These are phyloP conservation scores for Naganishia antarctica DNA, from an alignment of 768 basidiomycete genomes.

Conservation along the genomic window DNA sequence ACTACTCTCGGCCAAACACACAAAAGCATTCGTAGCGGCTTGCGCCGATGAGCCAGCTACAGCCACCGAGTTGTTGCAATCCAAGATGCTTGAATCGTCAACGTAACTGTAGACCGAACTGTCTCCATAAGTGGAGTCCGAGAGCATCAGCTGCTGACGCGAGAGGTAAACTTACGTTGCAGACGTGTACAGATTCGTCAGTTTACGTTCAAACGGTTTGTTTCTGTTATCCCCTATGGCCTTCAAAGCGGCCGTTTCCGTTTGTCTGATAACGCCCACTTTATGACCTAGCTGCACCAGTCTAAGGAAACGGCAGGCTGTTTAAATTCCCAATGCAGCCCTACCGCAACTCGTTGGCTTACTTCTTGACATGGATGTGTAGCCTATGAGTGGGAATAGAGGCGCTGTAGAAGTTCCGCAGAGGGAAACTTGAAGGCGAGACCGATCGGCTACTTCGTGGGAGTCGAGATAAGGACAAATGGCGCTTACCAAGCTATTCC, in stretches of 20 bases:
- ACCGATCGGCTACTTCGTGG: neutral
- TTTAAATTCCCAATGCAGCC: neutral
- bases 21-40: constrained; percentile 60
- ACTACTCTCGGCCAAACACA: constrained; percentile 66
- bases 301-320: constrained; percentile 27
- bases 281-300: constrained; percentile 48
- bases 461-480: no score
- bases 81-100: constrained; percentile 55
- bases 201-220: constrained; percentile 49
- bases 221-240: constrained; percentile 48
- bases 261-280: constrained; percentile 50
- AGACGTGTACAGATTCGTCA: constrained; percentile 77
- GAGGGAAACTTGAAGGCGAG: constrained; percentile 39
- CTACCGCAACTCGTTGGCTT: neutral
- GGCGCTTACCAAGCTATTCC: constrained; percentile 44
- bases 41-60: constrained; percentile 47
- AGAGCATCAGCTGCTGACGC: no score
- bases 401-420: constrained; percentile 48
- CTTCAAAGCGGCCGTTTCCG: constrained; percentile 49
- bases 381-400: constrained; percentile 49
- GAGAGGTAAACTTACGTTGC: constrained; percentile 79
- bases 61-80: constrained; percentile 37
- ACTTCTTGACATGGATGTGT: constrained; percentile 50
- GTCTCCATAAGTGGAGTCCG: no score
- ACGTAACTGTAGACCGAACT: constrained; percentile 60